Conservation (phyloP, 225 moss, liverwort and hornwort genomes). For the Sphagnum contortum region DNA sequence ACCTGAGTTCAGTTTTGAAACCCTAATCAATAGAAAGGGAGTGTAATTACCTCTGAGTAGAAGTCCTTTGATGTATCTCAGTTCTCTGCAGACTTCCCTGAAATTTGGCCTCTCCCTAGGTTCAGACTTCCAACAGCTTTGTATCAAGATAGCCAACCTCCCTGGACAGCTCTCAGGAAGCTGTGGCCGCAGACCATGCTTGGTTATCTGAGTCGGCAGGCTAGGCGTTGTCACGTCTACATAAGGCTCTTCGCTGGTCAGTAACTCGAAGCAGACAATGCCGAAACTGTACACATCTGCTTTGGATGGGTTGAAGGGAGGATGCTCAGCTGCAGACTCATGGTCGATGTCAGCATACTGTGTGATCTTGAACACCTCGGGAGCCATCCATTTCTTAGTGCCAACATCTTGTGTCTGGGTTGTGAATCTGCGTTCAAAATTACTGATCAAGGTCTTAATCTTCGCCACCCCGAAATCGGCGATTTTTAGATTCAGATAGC, state of each 20-base stretch:
- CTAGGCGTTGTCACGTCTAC: background rate
- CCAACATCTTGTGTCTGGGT: conserved; percentile 2
- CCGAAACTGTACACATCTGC: conserved; percentile 7
- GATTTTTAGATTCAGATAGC: conserved; percentile 4
- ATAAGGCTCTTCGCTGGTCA: conserved; percentile 8
- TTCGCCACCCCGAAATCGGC: conserved; percentile 14
- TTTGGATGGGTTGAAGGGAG: conserved; percentile 3
- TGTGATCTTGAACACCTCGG: conserved; percentile 8
- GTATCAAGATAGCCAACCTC: conserved; percentile 1
- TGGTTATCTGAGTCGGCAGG: background rate
- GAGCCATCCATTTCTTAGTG: conserved; percentile 13
- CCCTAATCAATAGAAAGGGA: background rate
- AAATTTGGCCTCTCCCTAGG: conserved; percentile 6
- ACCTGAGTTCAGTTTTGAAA: background rate
- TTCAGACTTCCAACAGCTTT: conserved; percentile 6
- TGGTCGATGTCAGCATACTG: background rate
- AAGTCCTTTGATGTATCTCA: conserved; percentile 11
- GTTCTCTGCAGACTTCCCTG: conserved; percentile 3
- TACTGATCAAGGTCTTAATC: background rate
- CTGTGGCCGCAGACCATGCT: conserved; percentile 1
- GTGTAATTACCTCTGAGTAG: conserved; percentile 1
- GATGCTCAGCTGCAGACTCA: too few relatives aligned
- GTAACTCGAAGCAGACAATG: conserved; percentile 3
- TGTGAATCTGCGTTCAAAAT: background rate
- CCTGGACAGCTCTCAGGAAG: background rate